Percentiles rank a stretch among this genome's conserved stretches.
These are phyloP conservation scores for Diaporthe helianthi DNA, from an alignment of 2,329 filamentous ascomycete genomes.

Conservation along the genomic window DNA sequence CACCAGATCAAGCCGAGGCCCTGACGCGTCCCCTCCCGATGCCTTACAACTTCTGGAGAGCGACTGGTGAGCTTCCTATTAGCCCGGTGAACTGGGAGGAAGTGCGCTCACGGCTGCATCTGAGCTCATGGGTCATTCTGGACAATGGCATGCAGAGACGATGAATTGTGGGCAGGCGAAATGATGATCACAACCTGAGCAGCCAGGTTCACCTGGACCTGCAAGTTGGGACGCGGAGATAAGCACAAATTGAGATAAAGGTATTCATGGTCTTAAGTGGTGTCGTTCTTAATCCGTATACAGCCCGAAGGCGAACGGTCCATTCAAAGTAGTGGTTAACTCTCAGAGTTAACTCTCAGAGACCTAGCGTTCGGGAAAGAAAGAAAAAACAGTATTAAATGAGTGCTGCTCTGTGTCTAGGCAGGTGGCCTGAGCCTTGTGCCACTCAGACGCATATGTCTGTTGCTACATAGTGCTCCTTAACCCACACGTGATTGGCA, in stretches of 20 bases:
- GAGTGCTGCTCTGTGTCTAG: too few species aligned
- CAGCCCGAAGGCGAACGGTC: too few species aligned
- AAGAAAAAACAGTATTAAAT: too few species aligned
- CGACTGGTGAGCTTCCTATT: not conserved
- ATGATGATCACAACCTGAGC: not conserved
- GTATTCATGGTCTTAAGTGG: too few species aligned
- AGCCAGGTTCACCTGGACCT: not conserved
- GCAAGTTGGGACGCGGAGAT: not conserved
- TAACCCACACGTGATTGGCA: not conserved
- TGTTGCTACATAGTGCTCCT: not conserved
- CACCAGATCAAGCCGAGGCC: not conserved
- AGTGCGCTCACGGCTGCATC: not conserved
- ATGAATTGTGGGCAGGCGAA: not conserved
- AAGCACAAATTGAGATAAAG: not conserved
- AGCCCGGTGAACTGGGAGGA: not conserved
- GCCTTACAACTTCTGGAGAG: not conserved
- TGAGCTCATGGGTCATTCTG: conserved; percentile 1
- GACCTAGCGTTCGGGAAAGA: too few species aligned
- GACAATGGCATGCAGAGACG: not conserved
- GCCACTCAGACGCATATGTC: too few species aligned
- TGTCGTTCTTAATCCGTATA: too few species aligned
- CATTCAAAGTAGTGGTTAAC: too few species aligned
- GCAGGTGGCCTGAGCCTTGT: too few species aligned
- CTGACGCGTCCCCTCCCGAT: not conserved
- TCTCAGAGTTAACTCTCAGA: too few species aligned